Conservation (phyloP, 495 filamentous ascomycete species). For the Antarctomyces pellizariae region DNA sequence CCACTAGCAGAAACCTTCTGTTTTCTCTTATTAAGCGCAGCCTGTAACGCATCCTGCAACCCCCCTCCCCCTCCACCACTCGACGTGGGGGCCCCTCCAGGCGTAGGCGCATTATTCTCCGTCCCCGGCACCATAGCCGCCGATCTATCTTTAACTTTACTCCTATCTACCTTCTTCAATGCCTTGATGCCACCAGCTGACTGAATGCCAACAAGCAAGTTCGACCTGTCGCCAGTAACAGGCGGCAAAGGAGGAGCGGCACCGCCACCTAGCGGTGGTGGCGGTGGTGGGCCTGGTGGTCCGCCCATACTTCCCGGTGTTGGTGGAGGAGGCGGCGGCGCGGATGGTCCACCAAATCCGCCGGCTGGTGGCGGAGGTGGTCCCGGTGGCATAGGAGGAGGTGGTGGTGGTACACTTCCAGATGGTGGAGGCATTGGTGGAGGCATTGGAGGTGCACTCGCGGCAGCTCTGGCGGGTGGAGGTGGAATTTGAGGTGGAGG, state of each 20-base stretch:
- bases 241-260: constrained; percentile 19
- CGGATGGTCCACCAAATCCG: constrained; percentile 6
- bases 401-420: constrained; percentile 5
- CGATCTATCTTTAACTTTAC: constrained; percentile 62
- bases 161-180: constrained; percentile 60
- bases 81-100: constrained; percentile 27
- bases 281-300: constrained; percentile 16
- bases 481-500: constrained; percentile 25
- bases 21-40: constrained; percentile 56
- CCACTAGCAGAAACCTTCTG: constrained; percentile 75
- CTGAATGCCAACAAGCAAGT: constrained; percentile 64
- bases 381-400: constrained; percentile 13
- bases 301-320: constrained; percentile 10
- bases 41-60: constrained; percentile 62
- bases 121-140: constrained; percentile 39
- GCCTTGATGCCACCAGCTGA: constrained; percentile 45
- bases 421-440: constrained; percentile 21
- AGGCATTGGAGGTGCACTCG: constrained; percentile 12
- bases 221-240: constrained; percentile 27
- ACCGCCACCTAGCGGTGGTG: constrained; percentile 14
- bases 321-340: constrained; percentile 17
- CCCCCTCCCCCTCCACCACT: constrained; percentile 30
- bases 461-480: constrained; percentile 11
- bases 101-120: constrained; percentile 28
- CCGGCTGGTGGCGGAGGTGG: constrained; percentile 10